phyloP scores from a whole-genome alignment of 1,284 basidiomycete genomes.

The Austroboletus novae-zelandiae region DNA sequence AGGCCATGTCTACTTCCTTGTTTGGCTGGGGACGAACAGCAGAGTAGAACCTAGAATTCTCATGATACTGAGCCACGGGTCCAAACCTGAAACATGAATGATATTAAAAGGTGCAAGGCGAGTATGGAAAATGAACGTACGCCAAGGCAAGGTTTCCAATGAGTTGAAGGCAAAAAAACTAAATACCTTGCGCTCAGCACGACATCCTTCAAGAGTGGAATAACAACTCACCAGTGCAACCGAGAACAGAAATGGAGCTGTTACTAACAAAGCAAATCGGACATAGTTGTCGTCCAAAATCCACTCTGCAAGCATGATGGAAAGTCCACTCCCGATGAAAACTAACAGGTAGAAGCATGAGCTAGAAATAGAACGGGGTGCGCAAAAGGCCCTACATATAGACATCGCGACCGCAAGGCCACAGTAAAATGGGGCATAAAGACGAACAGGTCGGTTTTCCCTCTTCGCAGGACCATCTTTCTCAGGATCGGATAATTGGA shows the following conservation, averaged over 20 bases:
- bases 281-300: slow-evolving; percentile 62
- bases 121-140: slow-evolving; percentile 7
- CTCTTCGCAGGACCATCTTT: slow-evolving; percentile 40
- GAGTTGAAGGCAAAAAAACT: slow-evolving; percentile 67
- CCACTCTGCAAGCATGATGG: slow-evolving; percentile 60
- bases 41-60: slow-evolving; percentile 72
- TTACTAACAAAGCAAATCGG: slow-evolving; percentile 66
- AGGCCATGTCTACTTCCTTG: slow-evolving; percentile 52
- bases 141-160: slow-evolving; percentile 55
- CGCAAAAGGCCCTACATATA: slow-evolving; percentile 52
- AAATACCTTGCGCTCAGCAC: neutral
- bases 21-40: slow-evolving; percentile 56
- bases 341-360: slow-evolving; percentile 38
- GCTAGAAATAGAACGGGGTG: slow-evolving; percentile 16
- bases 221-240: slow-evolving; percentile 59
- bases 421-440: slow-evolving; percentile 78
- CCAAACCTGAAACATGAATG: slow-evolving; percentile 45
- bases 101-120: neutral
- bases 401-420: slow-evolving; percentile 68
- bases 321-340: slow-evolving; percentile 58
- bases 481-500: slow-evolving; percentile 37
- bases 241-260: slow-evolving; percentile 69
- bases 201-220: neutral
- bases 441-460: slow-evolving; percentile 55
- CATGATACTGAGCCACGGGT: slow-evolving; percentile 73